Evolutionary conservation across 257 asterid species (phyloP), one percentile per base, ranked within the genome.

Genomic region (Schizonepeta tenuifolia): DNA sequence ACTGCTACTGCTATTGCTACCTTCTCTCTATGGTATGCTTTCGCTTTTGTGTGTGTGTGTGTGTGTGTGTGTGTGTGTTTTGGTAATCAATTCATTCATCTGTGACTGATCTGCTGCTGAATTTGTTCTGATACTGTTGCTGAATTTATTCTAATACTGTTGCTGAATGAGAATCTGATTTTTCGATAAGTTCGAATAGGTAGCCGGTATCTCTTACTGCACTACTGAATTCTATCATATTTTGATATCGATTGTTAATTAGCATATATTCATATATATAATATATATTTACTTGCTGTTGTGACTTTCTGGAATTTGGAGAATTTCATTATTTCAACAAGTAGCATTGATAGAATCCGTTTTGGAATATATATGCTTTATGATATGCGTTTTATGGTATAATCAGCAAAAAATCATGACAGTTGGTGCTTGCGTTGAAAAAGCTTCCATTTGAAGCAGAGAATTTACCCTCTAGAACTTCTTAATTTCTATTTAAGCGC

Each of bases 291-390:
- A 3, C 33, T 3, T 55, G 47, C 1, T 41, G 4, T 41, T 10
- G 15, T 3, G 6, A 7, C 26, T 33, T 8, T 17, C 28, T 9
- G 41, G 26, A 33, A 9, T 38, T 40, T 62, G 31, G 67, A 6
- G 69, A 63, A 21, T 17, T 18, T 62, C 51, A 5, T 5, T 60
- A 41, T 40, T 20, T 63, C n/a, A 20, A 20, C 2, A n/a, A n/a
- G 28, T 35, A 35, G 49, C 12, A 59, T 55, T 22, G 14, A 22
- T 57, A 12, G 38, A 56, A 22, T 24, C 18, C 18, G 38, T 22
- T 38, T 65, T 22, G 3, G 14, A 31, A n/a, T n/a, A 55, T 31
- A 3, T 15, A 28, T 26, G 62, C 67, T 66, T 74, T 50, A 62
- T 66, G 11, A 41, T 54, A 18, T 20, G 13, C 28, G 40, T 17